Evolutionary conservation across 192 early-diverging fungal genomes (phyloP), one percentile per base, ranked within the genome.

Genomic region (Hyaloraphidium curvatum): DNA sequence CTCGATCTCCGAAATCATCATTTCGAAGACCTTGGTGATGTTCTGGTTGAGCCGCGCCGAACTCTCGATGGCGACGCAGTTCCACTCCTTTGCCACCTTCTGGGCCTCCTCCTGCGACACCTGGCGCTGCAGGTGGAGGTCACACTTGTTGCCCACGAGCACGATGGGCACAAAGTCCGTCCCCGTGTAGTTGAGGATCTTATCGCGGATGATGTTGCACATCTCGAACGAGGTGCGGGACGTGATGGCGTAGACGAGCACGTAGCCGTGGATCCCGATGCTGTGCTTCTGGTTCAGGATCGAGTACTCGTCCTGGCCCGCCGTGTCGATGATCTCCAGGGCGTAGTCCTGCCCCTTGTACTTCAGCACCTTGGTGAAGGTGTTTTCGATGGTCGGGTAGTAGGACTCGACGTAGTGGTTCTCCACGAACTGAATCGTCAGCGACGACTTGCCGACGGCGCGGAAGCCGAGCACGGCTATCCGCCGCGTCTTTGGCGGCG

Each of bases 241-340:
- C 25, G 81, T 76, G 27, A 98, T 81, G 1, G 91, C 94, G 62
- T 94, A 98, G 22, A 84, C 86, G 28, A 98, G 72, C 35, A 98
- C 79, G 62, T 90, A 98, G 4, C 88, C 94, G 64, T 98, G 89
- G 33, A 89, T 83, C 17, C 88, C 81, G 0, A 91, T 74, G 0
- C 83, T 83, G 62, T 91, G 87, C 30, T 82, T 81, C n/a, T 83
- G 77, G 53, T 87, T 91, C 51, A 97, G 66, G 40, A 93, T 81
- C 30, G 94, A 92, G 50, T 80, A 87, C 67, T 97, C 94, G 66
- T 97, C 85, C 75, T 93, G 90, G 51, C 94, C 94, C 4, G 94
- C 87, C 5, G 94, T 95, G 62, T 97, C 94, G 57, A 89, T 83
- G 41, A 95, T 93, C 54, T 86, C 87, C 28, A 82, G 73, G 30